phyloP scores from a whole-genome alignment of 352 stramenopile species.

The Phytophthora constricta region DNA sequence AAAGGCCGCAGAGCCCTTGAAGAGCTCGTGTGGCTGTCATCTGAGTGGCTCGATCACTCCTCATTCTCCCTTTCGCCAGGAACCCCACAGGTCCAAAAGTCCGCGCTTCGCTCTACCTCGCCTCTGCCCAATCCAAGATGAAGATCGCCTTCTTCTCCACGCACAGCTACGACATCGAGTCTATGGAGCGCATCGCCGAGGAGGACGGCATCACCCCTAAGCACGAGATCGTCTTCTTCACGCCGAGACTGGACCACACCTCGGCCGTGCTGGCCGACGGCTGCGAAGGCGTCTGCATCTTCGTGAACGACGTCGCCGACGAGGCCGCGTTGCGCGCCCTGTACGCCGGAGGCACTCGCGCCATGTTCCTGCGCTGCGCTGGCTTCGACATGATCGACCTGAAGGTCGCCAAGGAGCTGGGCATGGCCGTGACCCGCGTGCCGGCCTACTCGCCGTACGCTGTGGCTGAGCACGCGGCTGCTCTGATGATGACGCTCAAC shows the following conservation, averaged over 20 bases:
- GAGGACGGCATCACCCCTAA: constrained; percentile 43
- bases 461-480: constrained; percentile 75
- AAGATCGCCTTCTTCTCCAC: constrained; percentile 80
- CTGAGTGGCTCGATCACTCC: no score
- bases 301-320: constrained; percentile 86
- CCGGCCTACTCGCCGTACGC: constrained; percentile 82
- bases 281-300: constrained; percentile 75
- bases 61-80: constrained; percentile 2
- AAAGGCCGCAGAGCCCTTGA: constrained; percentile 3
- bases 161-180: constrained; percentile 74
- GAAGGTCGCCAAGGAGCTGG: constrained; percentile 62
- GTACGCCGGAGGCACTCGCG: constrained; percentile 50
- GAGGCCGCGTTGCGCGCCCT: constrained; percentile 60
- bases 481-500: constrained; percentile 83
- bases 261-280: constrained; percentile 58
- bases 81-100: background rate
- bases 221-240: constrained; percentile 65
- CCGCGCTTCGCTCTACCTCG: no score
- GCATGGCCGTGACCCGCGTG: constrained; percentile 66
- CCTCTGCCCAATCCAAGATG: no score
- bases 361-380: constrained; percentile 79
- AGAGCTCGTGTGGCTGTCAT: no score
- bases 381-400: constrained; percentile 85
- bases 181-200: constrained; percentile 52
- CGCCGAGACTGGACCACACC: constrained; percentile 50